Percentiles rank a stretch among this genome's conserved stretches.
Evolutionary conservation across 495 filamentous ascomycete genomes (phyloP).

Genomic region (Neurospora hispaniola): DNA sequence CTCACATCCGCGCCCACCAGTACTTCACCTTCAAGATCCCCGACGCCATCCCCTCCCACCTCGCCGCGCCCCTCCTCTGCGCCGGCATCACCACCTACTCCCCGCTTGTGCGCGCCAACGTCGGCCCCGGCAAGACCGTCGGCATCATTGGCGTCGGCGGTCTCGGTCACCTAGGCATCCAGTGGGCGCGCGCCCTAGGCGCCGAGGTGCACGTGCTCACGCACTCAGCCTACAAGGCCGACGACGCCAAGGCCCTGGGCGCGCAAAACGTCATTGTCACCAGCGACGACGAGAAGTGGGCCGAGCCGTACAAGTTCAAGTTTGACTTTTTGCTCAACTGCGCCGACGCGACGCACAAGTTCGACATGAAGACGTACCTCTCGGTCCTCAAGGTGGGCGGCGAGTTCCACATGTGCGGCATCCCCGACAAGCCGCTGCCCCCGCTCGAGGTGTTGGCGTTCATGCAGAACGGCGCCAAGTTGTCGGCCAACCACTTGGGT

Average conservation of each 20-base stretch:
- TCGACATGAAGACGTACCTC: constrained; percentile 55
- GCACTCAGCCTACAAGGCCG: constrained; percentile 46
- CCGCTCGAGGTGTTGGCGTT: constrained; percentile 52
- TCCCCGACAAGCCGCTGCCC: constrained; percentile 57
- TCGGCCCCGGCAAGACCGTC: constrained; percentile 58
- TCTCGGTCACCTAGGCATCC: constrained; percentile 54
- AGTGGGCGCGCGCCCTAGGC: constrained; percentile 54
- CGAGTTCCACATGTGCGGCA: constrained; percentile 62
- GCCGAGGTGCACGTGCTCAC: constrained; percentile 60
- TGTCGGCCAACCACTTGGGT: constrained; percentile 61
- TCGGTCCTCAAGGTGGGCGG: constrained; percentile 54
- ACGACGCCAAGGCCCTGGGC: constrained; percentile 50
- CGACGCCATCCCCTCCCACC: constrained; percentile 46
- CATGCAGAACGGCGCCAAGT: constrained; percentile 50
- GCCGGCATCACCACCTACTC: constrained; percentile 65
- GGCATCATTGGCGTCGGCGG: constrained; percentile 64
- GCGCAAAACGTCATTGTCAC: constrained; percentile 53
- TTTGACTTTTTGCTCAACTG: constrained; percentile 70
- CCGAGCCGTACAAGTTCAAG: constrained; percentile 39
- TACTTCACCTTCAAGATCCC: constrained; percentile 72
- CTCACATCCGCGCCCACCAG: constrained; percentile 63
- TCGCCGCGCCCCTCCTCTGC: constrained; percentile 71
- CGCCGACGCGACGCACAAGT: constrained; percentile 57
- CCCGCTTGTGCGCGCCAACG: constrained; percentile 50
- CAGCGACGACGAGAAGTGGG: constrained; percentile 57